Conservation (phyloP, 805 yeast genomes). For the Yarrowia sp. region DNA sequence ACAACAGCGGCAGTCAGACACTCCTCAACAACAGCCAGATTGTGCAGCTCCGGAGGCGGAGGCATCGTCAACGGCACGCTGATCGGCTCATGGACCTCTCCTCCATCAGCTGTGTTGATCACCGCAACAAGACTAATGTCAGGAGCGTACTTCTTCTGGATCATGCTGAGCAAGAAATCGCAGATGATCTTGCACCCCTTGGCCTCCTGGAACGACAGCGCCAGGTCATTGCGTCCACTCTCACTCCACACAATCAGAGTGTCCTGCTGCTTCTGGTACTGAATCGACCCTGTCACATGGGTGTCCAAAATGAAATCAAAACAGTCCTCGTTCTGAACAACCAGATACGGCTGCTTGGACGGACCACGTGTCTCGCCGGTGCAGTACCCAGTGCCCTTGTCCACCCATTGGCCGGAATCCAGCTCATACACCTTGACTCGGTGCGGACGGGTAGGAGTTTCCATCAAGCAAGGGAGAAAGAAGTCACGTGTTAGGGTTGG, state of each 20-base stretch:
- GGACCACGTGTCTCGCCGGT: slow-evolving; percentile 64
- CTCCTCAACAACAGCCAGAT: slow-evolving; percentile 62
- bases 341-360: slow-evolving; percentile 39
- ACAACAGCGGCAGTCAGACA: slow-evolving; percentile 67
- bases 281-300: slow-evolving; percentile 72
- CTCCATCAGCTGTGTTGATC: slow-evolving; percentile 51
- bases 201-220: slow-evolving; percentile 89
- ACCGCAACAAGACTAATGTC: slow-evolving; percentile 78
- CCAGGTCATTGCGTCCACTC: slow-evolving; percentile 69
- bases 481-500: too few relatives aligned
- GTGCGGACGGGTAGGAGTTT: slow-evolving; percentile 57
- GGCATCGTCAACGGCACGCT: slow-evolving; percentile 84
- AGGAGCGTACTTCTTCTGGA: slow-evolving; percentile 67
- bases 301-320: slow-evolving; percentile 66
- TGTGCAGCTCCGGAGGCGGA: slow-evolving; percentile 53
- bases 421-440: slow-evolving; percentile 91
- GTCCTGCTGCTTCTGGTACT: slow-evolving; percentile 92
- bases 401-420: slow-evolving; percentile 84
- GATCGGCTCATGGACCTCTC: slow-evolving; percentile 68
- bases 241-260: slow-evolving; percentile 96
- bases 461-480: not conserved
- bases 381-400: slow-evolving; percentile 91
- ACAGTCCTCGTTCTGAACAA: slow-evolving; percentile 75
- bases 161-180: slow-evolving; percentile 70
- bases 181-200: slow-evolving; percentile 86